These are phyloP conservation scores for Teunomyces aglyptinius DNA, from an alignment of 805 yeast genomes.

Conservation along the genomic window DNA sequence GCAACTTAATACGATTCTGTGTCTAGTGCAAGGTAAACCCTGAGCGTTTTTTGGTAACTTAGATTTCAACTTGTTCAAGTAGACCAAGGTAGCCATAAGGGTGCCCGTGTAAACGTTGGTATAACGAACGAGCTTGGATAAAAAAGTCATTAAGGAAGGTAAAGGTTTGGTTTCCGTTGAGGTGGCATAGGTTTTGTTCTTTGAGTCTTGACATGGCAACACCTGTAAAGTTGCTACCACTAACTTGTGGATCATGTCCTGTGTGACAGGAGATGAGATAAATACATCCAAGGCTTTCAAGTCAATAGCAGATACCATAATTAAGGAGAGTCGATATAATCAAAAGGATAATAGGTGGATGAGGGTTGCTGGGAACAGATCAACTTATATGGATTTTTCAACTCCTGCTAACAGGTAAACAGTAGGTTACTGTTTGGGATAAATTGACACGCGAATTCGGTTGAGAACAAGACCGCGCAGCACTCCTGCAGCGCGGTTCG, in stretches of 20 bases:
- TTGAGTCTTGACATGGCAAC: constrained; percentile 54
- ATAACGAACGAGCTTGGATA: constrained; percentile 66
- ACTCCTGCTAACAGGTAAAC: constrained; percentile 6
- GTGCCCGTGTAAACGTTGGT: constrained; percentile 83
- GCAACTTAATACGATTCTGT: constrained; percentile 73
- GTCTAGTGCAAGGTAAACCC: constrained; percentile 78
- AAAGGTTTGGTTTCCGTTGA: constrained; percentile 39
- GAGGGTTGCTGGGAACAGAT: not conserved
- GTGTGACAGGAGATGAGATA: constrained; percentile 65
- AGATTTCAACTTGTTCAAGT: constrained; percentile 57
- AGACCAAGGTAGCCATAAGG: constrained; percentile 67
- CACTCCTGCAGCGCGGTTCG: constrained; percentile 2
- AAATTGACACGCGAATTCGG: constrained; percentile 1
- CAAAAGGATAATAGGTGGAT: not conserved
- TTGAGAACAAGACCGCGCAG: constrained; percentile 6
- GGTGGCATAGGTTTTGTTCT: constrained; percentile 22
- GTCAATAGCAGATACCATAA: constrained; percentile 26
- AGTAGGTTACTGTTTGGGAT: constrained; percentile 4
- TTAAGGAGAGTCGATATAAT: not conserved
- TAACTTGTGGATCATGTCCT: constrained; percentile 69
- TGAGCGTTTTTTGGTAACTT: constrained; percentile 69
- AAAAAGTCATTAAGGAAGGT: constrained; percentile 74
- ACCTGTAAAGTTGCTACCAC: constrained; percentile 67
- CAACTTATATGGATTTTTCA: constrained; percentile 2
- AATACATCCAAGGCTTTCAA: constrained; percentile 57